Conservation (phyloP, 345 rosid genomes). For the Sisymbrium irio region DNA sequence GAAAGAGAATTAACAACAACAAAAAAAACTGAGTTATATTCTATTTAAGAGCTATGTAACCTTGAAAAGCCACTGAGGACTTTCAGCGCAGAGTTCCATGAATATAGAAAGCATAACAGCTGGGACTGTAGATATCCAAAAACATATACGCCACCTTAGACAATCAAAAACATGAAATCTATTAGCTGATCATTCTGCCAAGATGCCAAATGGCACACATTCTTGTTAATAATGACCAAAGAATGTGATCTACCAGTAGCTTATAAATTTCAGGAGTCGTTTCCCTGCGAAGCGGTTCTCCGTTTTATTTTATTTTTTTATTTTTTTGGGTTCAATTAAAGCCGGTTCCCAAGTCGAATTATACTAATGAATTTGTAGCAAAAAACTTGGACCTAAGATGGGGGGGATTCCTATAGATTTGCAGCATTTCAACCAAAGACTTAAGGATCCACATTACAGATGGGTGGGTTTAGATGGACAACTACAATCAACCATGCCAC, state of each 20-base stretch:
- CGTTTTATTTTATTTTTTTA: no score
- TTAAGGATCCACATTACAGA: background rate
- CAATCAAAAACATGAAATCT: slow-evolving; percentile 18
- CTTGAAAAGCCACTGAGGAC: slow-evolving; percentile 99
- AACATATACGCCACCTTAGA: slow-evolving; percentile 90
- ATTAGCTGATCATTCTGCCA: slow-evolving; percentile 4
- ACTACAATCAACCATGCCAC: slow-evolving; percentile 4
- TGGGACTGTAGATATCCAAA: slow-evolving; percentile 71
- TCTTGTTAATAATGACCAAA: slow-evolving; percentile 6
- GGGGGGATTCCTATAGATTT: background rate
- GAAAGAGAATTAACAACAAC: background rate
- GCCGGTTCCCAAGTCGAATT: background rate
- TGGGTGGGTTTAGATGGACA: background rate
- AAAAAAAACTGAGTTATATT: background rate
- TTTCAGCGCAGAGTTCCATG: slow-evolving; percentile 80
- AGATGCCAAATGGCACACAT: background rate
- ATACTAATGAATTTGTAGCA: slow-evolving; percentile 4
- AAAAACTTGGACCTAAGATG: slow-evolving; percentile 4
- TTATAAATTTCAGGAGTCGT: background rate
- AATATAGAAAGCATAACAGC: slow-evolving; percentile 66
- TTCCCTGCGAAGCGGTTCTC: background rate
- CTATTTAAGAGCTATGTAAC: slow-evolving; percentile 34
- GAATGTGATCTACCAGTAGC: slow-evolving; percentile 4
- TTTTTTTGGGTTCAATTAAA: no score
- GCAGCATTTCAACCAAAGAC: background rate